Evolutionary conservation across 106 monocot genomes (phyloP), one percentile per base, ranked within the genome.

Genomic region (Dactylorhiza incarnata): DNA sequence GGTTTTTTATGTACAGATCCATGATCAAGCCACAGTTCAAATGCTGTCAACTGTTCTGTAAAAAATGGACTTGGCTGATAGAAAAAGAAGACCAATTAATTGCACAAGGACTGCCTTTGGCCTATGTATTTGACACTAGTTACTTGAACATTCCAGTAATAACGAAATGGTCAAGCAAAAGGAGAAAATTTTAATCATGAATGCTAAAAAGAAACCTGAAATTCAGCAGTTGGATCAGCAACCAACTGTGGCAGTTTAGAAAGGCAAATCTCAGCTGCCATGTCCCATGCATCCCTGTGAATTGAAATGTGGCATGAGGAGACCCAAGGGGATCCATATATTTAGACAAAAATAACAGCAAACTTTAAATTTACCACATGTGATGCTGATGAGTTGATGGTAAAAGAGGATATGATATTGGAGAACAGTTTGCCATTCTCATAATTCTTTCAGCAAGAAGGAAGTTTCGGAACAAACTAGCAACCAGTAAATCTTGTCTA

Each of bases 21-120:
- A 87, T 93, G 93, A 75, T 93, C 96, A 71, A 96, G 91, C 96
- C 96, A 96, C 29, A 96, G 89, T 78, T 96, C 96, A 86, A 96
- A 96, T 56, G 96, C 96, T n/a, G 88, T 93, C 84, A 96, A 87
- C 77, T 96, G 96, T 65, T 96, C 96, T 4, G 93, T 89, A 74
- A 96, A 96, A 83, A 96, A 96, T 45, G 93, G 89, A 71, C 96
- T 96, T 68, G 96, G 89, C 96, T 96, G 89, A 70, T 9, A 73
- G 55, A 77, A 37, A 73, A 78, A 48, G 19, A 54, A 67, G n/a
- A 71, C 10, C 13, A 67, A 65, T 63, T 43, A 72, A 48, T 73
- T 26, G 13, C 15, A 76, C 7, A 25, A 20, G 29, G 9, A 74
- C 43, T 17, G 19, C 55, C 1, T 14, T 11, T 49, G 73, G 20